These are phyloP conservation scores for Kokia cookei DNA, from an alignment of 441 rosid genomes.

Conservation along the genomic window DNA sequence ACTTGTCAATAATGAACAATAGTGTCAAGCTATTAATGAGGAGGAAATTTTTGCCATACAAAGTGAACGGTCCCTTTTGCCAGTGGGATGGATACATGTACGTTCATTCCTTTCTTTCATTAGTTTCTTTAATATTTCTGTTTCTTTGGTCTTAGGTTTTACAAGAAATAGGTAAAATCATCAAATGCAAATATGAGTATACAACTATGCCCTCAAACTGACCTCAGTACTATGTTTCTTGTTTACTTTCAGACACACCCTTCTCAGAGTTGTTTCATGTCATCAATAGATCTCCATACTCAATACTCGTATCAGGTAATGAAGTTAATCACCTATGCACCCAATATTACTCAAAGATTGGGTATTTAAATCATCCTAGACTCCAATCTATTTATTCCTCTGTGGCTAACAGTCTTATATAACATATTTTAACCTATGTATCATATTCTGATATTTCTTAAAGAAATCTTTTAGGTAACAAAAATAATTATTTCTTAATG, in stretches of 20 bases:
- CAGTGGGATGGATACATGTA: conserved; percentile 95
- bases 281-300: conserved; percentile 88
- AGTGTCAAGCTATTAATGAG: conserved; percentile 83
- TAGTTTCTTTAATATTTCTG: not conserved
- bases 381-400: conserved; percentile 4
- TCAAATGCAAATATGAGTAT: not conserved
- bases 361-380: not conserved
- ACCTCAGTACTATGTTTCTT: not conserved
- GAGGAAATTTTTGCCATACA: conserved; percentile 82
- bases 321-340: not conserved
- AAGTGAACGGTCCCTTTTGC: conserved; percentile 59
- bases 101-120: conserved; percentile 1
- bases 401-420: not conserved
- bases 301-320: conserved; percentile 89
- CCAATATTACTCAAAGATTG: not conserved
- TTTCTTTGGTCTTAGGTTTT: not conserved
- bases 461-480: not conserved
- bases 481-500: not conserved
- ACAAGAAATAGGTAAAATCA: not conserved
- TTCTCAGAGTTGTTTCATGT: conserved; percentile 79
- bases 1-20: conserved; percentile 17
- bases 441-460: not conserved
- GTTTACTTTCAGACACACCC: conserved; percentile 73
- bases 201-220: not conserved
- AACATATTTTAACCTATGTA: not conserved